phyloP scores from a whole-genome alignment of 192 early-diverging fungal genomes.

The Linnemannia hyalina region DNA sequence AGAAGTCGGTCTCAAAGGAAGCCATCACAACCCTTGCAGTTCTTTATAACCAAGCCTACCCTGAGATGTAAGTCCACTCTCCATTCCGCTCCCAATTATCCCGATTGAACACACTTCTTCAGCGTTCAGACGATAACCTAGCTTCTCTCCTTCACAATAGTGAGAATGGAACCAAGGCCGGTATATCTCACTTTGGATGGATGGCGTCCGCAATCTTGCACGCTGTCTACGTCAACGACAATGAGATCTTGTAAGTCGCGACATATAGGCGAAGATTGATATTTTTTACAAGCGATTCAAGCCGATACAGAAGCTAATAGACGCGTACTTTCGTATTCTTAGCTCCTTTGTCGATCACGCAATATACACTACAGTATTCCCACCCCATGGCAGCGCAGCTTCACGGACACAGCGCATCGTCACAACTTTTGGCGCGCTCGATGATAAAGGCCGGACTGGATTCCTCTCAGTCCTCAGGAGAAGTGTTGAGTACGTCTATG shows the following conservation, averaged over 20 bases:
- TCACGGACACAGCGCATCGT: conserved; percentile 78
- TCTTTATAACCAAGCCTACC: conserved; percentile 81
- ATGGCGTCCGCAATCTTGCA: conserved; percentile 88
- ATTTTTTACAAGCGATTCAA: neutral
- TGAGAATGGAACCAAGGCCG: conserved; percentile 65
- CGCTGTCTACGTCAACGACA: conserved; percentile 88
- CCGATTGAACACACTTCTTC: too few relatives aligned
- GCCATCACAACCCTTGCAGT: conserved; percentile 79
- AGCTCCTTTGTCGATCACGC: conserved; percentile 74
- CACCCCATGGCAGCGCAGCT: conserved; percentile 65
- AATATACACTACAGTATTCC: conserved; percentile 72
- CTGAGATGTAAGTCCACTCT: conserved; percentile 71
- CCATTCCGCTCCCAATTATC: neutral
- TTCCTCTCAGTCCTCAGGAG: conserved; percentile 83
- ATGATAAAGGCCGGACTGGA: conserved; percentile 76
- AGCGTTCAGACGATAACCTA: neutral
- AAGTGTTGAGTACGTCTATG: conserved; percentile 68
- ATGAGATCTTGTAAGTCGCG: conserved; percentile 75
- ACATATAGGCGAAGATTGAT: neutral
- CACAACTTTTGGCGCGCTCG: conserved; percentile 72
- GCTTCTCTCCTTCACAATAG: neutral
- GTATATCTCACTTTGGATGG: conserved; percentile 77
- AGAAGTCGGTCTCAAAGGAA: conserved; percentile 68
- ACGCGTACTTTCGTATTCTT: neutral
- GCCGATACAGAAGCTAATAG: neutral